A percentile compares a stretch with the other conserved stretches of the same genome.
phyloP scores from a whole-genome alignment of 768 basidiomycete genomes.

The Kwoniella bestiolae region DNA sequence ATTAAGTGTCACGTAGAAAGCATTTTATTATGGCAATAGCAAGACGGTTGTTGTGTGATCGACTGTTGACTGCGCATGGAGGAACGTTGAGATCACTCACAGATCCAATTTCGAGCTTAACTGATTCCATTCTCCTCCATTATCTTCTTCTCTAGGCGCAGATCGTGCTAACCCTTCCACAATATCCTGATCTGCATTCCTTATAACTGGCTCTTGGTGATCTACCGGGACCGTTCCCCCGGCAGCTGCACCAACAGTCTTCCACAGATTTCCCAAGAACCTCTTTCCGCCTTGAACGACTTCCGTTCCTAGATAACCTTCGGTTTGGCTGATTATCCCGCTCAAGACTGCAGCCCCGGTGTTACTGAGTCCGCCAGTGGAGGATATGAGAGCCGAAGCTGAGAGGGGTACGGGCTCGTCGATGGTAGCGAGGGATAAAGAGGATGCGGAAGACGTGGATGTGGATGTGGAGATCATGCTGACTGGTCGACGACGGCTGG shows the following conservation, averaged over 20 bases:
- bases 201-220: not conserved
- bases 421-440: conserved; percentile 25
- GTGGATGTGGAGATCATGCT: conserved; percentile 31
- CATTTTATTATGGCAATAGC: too few relatives aligned
- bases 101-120: conserved; percentile 17
- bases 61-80: not conserved
- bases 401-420: conserved; percentile 11
- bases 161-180: too few relatives aligned
- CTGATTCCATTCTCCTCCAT: conserved; percentile 13
- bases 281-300: conserved; percentile 41
- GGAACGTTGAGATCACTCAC: not conserved
- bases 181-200: not conserved
- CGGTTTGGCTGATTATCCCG: conserved; percentile 21
- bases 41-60: not conserved
- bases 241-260: conserved; percentile 48
- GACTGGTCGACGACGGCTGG: conserved; percentile 7
- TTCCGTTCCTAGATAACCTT: conserved; percentile 24
- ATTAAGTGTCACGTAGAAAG: too few relatives aligned
- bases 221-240: conserved; percentile 40
- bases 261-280: conserved; percentile 46
- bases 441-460: conserved; percentile 31
- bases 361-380: conserved; percentile 7
- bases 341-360: conserved; percentile 11
- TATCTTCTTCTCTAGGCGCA: not conserved
- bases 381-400: conserved; percentile 7